Conservation (phyloP, 1,284 basidiomycete genomes). For the Meripilus lineatus region DNA sequence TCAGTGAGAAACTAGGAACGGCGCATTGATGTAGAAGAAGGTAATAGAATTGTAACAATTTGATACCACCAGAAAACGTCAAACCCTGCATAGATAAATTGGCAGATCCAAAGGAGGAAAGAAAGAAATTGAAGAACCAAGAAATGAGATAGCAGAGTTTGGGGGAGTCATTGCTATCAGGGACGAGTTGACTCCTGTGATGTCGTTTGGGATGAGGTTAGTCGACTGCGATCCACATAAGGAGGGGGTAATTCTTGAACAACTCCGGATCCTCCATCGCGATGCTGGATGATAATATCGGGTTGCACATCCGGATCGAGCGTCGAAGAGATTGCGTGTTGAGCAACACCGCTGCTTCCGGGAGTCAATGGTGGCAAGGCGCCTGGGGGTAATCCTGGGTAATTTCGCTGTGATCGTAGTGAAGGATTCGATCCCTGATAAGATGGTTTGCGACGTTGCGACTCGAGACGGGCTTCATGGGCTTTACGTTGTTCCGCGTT, state of each 20-base stretch:
- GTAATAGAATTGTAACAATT: not conserved
- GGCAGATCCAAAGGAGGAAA: not conserved
- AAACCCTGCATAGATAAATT: not conserved
- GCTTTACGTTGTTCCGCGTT: not conserved
- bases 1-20: too few relatives aligned
- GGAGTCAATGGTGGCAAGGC: not conserved
- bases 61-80: not conserved
- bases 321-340: not conserved
- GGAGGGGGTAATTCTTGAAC: conserved; percentile 29
- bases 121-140: not conserved
- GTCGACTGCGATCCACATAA: conserved; percentile 10
- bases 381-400: not conserved
- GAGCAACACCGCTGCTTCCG: not conserved
- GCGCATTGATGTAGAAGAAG: too few relatives aligned
- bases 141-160: not conserved
- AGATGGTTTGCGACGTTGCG: too few relatives aligned
- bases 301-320: conserved; percentile 17
- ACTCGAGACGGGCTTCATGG: too few relatives aligned
- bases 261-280: conserved; percentile 23
- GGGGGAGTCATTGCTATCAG: not conserved
- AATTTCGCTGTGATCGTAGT: not conserved
- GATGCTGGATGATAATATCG: conserved; percentile 28
- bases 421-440: not conserved
- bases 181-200: not conserved
- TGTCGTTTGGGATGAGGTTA: not conserved